Base-by-base conservation (phyloP, 768 basidiomycete species). In the Hortiboletus flavorubellus region DNA sequence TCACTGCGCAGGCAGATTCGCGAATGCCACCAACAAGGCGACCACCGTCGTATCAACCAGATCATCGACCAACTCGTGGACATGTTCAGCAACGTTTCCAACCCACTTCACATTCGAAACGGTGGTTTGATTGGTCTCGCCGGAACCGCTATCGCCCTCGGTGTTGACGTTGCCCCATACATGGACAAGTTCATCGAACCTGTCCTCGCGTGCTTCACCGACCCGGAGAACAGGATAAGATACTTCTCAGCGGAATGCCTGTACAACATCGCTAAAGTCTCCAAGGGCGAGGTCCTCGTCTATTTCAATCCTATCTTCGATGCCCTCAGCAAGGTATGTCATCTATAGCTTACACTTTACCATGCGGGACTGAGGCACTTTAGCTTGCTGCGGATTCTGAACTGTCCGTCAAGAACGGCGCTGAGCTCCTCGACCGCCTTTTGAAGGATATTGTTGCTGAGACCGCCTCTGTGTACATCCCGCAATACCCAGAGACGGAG, bases 251-350 rank as follows among this genome's bases (percentile, higher is more conserved):
- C 93, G 26, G 97, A 99, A 69, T 96, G 94, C 66, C 75, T 99
- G 59, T 99, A 99, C 76, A 99, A 99, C 73, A 95, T 99, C 59
- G 92, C 91, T 29, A 93, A 95, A 72, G 95, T 97, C 15, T 96
- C 94, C 33, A 96, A 97, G 65, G 97, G 96, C 38, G 96, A 98
- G 71, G 87, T 98, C 33, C 76, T 99, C 54, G 85, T 98, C 14
- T 97, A 95, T 69, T 99, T 98, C 76, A 99, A 99, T 67, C 93
- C 95, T 54, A 93, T 98, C 52, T 99, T 99, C 64, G 97, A 98
- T 72, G 89, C 94, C 1, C 79, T 98, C 58, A 94, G 92, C 78
- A 98, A 98, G 79, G 96, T 95, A 64, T 82, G 64, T 23, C 26
- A 37, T 18, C 43, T 34, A 38, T 33, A 15, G 15, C 16, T 39